phyloP scores from a whole-genome alignment of 805 yeast species.

The Yamadazyma nakazawae region DNA sequence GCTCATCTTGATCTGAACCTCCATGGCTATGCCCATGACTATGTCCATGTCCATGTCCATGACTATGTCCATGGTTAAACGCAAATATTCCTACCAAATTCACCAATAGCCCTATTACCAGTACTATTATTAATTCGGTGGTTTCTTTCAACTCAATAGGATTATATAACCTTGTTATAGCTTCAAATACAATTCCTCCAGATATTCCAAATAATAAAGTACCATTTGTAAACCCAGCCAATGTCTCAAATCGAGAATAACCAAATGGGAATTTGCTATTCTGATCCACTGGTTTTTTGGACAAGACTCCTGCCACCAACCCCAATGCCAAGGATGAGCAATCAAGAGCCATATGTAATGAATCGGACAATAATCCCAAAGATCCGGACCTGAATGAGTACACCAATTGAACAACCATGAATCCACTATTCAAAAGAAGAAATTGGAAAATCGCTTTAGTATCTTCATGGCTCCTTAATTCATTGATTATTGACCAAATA shows the following conservation, averaged over 20 bases:
- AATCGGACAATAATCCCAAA: constrained; percentile 85
- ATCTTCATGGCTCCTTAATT: constrained; percentile 40
- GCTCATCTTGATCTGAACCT: constrained; percentile 2
- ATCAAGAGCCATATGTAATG: constrained; percentile 94
- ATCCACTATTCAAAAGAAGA: constrained; percentile 77
- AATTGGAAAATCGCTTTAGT: constrained; percentile 89
- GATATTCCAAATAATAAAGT: constrained; percentile 84
- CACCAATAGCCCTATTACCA: constrained; percentile 79
- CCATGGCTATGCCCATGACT: constrained; percentile 29
- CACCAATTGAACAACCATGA: constrained; percentile 90
- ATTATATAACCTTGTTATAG: constrained; percentile 71
- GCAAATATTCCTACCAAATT: constrained; percentile 92
- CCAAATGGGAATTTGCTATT: constrained; percentile 84
- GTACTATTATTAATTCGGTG: constrained; percentile 79
- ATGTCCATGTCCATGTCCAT: constrained; percentile 41
- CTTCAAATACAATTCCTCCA: constrained; percentile 82
- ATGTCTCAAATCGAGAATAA: constrained; percentile 75
- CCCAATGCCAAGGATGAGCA: constrained; percentile 90
- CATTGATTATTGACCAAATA: neutral
- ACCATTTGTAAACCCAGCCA: constrained; percentile 96
- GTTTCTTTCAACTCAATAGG: constrained; percentile 81
- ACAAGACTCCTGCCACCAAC: constrained; percentile 69
- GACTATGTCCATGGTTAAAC: constrained; percentile 77
- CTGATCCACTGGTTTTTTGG: constrained; percentile 42
- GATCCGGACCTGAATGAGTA: constrained; percentile 93